Evolutionary conservation across 2,329 filamentous ascomycete species (phyloP).

Genomic region (Aspergillus vadensis): DNA sequence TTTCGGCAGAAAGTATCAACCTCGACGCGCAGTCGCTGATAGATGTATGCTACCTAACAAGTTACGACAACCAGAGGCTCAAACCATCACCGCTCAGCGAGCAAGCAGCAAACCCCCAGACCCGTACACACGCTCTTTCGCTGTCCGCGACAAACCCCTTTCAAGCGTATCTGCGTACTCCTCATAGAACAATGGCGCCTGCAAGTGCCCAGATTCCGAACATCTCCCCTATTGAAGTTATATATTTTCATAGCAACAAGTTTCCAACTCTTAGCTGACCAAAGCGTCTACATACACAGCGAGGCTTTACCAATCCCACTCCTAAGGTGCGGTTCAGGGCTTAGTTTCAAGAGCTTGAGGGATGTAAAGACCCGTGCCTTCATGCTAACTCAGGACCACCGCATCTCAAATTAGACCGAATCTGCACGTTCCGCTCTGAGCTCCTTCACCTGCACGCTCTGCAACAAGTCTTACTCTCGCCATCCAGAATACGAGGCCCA

Average conservation of each 20-base stretch:
- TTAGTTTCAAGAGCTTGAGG: too few species aligned
- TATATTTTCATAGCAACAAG: not conserved
- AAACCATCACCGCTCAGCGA: not conserved
- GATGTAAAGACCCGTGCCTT: not conserved
- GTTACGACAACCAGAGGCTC: not conserved
- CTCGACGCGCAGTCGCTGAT: not conserved
- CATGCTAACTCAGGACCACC: not conserved
- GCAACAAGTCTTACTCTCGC: slow-evolving; percentile 89
- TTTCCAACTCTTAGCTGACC: not conserved
- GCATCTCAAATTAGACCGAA: slow-evolving; percentile 48
- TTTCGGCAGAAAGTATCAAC: not conserved
- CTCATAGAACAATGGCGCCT: slow-evolving; percentile 35
- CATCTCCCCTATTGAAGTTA: not conserved
- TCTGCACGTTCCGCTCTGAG: slow-evolving; percentile 74
- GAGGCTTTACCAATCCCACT: slow-evolving; percentile 51
- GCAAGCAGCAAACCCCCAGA: not conserved
- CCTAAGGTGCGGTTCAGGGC: slow-evolving; percentile 41
- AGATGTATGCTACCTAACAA: not conserved
- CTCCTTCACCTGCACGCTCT: slow-evolving; percentile 82
- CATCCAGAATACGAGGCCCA: slow-evolving; percentile 97
- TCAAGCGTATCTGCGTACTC: not conserved
- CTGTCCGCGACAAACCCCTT: not conserved
- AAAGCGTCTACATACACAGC: slow-evolving; percentile 31
- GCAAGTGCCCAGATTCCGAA: slow-evolving; percentile 22
- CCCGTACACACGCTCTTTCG: not conserved